A percentile compares a stretch with the other conserved stretches of the same genome.
Evolutionary conservation across 2,329 filamentous ascomycete species (phyloP).

Genomic region (Ophiocordyceps sinensis): DNA sequence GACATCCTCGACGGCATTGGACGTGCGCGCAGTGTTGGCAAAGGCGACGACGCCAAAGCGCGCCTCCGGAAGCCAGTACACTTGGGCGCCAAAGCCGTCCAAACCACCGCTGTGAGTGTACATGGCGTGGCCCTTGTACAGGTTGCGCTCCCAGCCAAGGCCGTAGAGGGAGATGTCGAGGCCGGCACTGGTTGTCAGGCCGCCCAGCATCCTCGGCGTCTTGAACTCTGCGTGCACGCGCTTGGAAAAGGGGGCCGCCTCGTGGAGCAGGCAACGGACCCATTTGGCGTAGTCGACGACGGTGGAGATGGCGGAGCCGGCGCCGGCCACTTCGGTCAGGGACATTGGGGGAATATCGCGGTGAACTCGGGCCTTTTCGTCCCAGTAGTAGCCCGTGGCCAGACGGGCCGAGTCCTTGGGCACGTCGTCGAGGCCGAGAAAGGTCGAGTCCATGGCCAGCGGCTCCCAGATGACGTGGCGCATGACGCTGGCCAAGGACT

Average conservation of each 20-base stretch:
- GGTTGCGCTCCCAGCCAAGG: slow-evolving; percentile 14
- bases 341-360: slow-evolving; percentile 12
- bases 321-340: slow-evolving; percentile 19
- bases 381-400: slow-evolving; percentile 28
- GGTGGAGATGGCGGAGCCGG: slow-evolving; percentile 28
- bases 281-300: slow-evolving; percentile 36
- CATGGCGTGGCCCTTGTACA: slow-evolving; percentile 11
- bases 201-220: slow-evolving; percentile 15
- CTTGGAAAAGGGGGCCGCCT: slow-evolving; percentile 10
- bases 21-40: neutral
- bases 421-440: slow-evolving; percentile 13
- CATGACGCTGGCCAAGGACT: slow-evolving; percentile 24
- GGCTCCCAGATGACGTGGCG: slow-evolving; percentile 27
- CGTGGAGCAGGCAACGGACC: slow-evolving; percentile 30
- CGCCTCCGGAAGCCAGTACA: slow-evolving; percentile 12
- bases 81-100: slow-evolving; percentile 11
- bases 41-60: neutral
- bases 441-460: slow-evolving; percentile 31
- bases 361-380: slow-evolving; percentile 11
- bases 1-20: slow-evolving; percentile 15
- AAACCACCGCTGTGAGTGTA: slow-evolving; percentile 16
- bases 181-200: neutral
- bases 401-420: slow-evolving; percentile 13
- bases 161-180: slow-evolving; percentile 12
- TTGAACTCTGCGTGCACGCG: slow-evolving; percentile 15